These are phyloP conservation scores for Inga leiocalycina DNA, from an alignment of 306 rosid species.

Conservation along the genomic window DNA sequence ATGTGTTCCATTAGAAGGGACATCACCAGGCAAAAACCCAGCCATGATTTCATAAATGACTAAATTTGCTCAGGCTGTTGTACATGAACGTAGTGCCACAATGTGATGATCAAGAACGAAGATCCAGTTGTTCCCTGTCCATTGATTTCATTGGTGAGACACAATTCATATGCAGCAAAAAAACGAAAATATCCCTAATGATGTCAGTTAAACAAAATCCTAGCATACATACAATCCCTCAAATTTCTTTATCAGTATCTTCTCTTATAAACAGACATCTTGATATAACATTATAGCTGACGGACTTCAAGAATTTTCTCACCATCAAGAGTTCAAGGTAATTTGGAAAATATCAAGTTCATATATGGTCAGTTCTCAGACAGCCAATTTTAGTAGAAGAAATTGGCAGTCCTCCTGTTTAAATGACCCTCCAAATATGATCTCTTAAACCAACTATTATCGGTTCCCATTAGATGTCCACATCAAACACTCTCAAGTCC, in stretches of 20 bases:
- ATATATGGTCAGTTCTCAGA: background rate
- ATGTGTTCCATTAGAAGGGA: slow-evolving; percentile 43
- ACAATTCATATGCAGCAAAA: background rate
- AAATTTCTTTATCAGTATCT: background rate
- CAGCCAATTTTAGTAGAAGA: background rate
- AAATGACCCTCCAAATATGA: background rate
- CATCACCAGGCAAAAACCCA: slow-evolving; percentile 48
- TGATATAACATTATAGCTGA: background rate
- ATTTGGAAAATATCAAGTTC: slow-evolving; percentile 12
- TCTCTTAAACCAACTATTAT: slow-evolving; percentile 4
- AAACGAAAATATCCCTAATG: background rate
- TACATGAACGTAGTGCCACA: slow-evolving; percentile 15
- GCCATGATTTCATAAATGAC: slow-evolving; percentile 42
- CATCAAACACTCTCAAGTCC: slow-evolving; percentile 11
- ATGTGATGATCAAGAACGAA: slow-evolving; percentile 12
- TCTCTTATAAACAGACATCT: background rate
- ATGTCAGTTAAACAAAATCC: background rate
- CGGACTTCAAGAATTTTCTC: background rate
- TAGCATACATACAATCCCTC: background rate
- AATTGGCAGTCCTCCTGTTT: background rate
- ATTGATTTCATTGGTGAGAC: slow-evolving; percentile 38
- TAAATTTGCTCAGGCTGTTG: slow-evolving; percentile 17
- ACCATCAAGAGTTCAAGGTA: background rate
- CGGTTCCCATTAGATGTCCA: background rate
- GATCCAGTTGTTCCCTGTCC: slow-evolving; percentile 36